Conservation (phyloP, 371 early-diverging fungal species). For the Coemansia sp. region DNA sequence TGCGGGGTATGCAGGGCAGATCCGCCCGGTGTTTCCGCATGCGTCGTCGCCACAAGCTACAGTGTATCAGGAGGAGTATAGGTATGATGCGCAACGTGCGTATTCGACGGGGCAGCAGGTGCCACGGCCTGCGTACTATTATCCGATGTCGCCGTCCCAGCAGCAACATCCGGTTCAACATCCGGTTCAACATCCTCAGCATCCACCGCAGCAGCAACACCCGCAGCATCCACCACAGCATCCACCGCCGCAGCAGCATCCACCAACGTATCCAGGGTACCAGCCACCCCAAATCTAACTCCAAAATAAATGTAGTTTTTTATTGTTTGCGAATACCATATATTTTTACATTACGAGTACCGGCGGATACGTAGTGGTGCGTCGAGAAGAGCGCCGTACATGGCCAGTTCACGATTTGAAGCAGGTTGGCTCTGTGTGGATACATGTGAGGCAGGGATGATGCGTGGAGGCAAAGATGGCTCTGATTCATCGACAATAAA, state of each 20-base stretch:
- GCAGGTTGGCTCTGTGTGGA: background rate
- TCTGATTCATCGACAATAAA: conserved; percentile 27
- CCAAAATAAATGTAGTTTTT: no score
- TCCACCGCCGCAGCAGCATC: conserved; percentile 1
- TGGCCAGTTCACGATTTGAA: conserved; percentile 12
- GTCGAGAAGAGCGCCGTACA: conserved; percentile 31
- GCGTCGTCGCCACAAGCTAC: conserved; percentile 1
- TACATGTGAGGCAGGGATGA: conserved; percentile 18
- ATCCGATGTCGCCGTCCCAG: conserved; percentile 4
- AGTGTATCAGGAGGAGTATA: background rate
- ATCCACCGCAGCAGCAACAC: conserved; percentile 6
- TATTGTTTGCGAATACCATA: background rate
- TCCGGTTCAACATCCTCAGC: background rate
- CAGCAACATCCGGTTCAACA: conserved; percentile 1
- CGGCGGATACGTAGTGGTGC: conserved; percentile 33
- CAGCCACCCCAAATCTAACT: background rate
- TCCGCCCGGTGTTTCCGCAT: conserved; percentile 3
- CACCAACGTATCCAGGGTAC: background rate
- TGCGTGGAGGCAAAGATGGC: conserved; percentile 3
- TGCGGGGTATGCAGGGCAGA: background rate
- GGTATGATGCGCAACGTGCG: background rate
- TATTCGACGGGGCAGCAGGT: conserved; percentile 4
- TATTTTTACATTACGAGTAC: background rate
- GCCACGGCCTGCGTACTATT: conserved; percentile 6
- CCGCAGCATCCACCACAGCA: conserved; percentile 4